phyloP scores from a whole-genome alignment of 2,329 filamentous ascomycete species.

The Drechmeria coniospora region DNA sequence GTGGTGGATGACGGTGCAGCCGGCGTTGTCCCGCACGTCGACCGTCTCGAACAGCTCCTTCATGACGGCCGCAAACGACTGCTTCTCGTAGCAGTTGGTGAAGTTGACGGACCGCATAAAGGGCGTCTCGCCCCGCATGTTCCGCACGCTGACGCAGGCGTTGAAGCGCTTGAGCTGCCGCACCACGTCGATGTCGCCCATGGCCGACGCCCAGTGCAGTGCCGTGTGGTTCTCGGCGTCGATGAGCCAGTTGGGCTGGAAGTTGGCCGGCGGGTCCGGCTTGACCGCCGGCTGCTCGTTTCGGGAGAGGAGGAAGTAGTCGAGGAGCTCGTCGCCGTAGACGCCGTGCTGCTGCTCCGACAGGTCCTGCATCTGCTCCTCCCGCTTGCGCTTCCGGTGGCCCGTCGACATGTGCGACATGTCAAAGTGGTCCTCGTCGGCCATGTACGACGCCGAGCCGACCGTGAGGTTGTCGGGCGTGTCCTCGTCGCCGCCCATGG shows the following conservation, averaged over 20 bases:
- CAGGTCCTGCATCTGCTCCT: conserved; percentile 43
- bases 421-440: conserved; percentile 66
- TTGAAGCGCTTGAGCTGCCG: conserved; percentile 72
- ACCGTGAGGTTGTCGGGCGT: conserved; percentile 73
- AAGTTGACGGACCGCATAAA: conserved; percentile 91
- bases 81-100: conserved; percentile 91
- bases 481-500: conserved; percentile 58
- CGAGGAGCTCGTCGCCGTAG: conserved; percentile 83
- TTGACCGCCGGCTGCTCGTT: conserved; percentile 57
- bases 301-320: conserved; percentile 85
- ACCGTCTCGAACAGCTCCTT: conserved; percentile 73
- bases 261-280: conserved; percentile 70
- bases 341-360: conserved; percentile 75
- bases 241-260: conserved; percentile 82
- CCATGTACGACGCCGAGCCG: conserved; percentile 70
- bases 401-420: conserved; percentile 47
- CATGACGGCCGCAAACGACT: conserved; percentile 73
- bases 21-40: conserved; percentile 60
- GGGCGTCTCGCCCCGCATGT: conserved; percentile 68
- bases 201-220: conserved; percentile 91
- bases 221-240: conserved; percentile 87
- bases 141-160: conserved; percentile 56
- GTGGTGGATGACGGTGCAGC: conserved; percentile 86
- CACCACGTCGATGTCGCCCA: conserved; percentile 89
- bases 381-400: conserved; percentile 63